Evolutionary conservation across 768 basidiomycete genomes (phyloP).

Genomic region (Tephrocybe sp.): DNA sequence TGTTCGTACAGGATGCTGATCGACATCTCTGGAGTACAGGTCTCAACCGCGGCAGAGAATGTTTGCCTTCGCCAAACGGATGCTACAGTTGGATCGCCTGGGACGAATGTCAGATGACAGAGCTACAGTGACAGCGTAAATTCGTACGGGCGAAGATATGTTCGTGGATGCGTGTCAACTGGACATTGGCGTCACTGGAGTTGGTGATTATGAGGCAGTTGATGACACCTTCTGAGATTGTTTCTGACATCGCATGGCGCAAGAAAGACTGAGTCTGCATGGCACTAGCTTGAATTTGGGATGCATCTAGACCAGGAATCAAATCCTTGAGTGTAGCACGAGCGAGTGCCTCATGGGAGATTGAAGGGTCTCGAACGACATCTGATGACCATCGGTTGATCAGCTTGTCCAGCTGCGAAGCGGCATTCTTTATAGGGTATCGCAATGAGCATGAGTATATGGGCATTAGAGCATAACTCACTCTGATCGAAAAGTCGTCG

Average conservation of each 20-base stretch:
- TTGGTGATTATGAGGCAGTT: constrained; percentile 88
- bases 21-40: constrained; percentile 71
- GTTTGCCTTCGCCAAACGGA: constrained; percentile 90
- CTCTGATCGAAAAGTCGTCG: constrained; percentile 90
- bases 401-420: constrained; percentile 77
- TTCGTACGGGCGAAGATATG: constrained; percentile 83
- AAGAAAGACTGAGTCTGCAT: constrained; percentile 81
- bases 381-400: constrained; percentile 91
- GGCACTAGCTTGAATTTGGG: constrained; percentile 46
- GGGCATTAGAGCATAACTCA: constrained; percentile 26
- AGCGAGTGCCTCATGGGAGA: constrained; percentile 51
- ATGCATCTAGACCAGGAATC: constrained; percentile 46
- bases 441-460: constrained; percentile 7
- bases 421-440: constrained; percentile 57
- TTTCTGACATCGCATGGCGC: constrained; percentile 78
- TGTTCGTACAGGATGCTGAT: constrained; percentile 68
- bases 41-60: constrained; percentile 82
- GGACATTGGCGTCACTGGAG: constrained; percentile 79
- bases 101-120: background rate
- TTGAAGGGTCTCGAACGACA: constrained; percentile 57
- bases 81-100: constrained; percentile 89
- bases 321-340: constrained; percentile 62
- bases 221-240: constrained; percentile 75
- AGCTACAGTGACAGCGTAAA: too few relatives aligned
- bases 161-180: constrained; percentile 85